Conservation (phyloP, 1,284 basidiomycete species). For the Ceratorhiza oryzae-sativae region DNA sequence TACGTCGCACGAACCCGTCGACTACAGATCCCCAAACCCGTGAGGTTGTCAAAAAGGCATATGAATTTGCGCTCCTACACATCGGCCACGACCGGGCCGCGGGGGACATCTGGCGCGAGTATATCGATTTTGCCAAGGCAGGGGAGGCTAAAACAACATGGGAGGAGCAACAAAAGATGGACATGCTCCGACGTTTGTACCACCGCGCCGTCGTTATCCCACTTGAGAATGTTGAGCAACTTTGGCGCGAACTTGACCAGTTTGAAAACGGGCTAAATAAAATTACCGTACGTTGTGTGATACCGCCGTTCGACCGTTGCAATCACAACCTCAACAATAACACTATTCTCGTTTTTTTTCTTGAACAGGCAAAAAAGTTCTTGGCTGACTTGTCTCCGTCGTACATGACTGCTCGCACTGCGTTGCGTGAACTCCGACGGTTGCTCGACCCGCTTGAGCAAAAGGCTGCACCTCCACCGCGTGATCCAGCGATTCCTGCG, state of each 20-base stretch:
- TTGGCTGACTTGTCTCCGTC: slow-evolving; percentile 82
- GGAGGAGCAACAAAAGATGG: slow-evolving; percentile 97
- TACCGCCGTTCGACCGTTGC: slow-evolving; percentile 14
- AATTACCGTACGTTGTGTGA: slow-evolving; percentile 66
- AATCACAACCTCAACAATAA: slow-evolving; percentile 14
- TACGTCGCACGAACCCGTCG: slow-evolving; percentile 53
- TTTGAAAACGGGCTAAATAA: slow-evolving; percentile 93
- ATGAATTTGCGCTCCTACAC: slow-evolving; percentile 91
- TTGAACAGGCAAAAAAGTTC: slow-evolving; percentile 86
- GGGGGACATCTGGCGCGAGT: slow-evolving; percentile 65
- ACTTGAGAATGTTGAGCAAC: slow-evolving; percentile 87
- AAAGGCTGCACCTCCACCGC: slow-evolving; percentile 48
- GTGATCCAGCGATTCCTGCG: slow-evolving; percentile 46
- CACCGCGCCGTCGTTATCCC: slow-evolving; percentile 94
- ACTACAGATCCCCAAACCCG: slow-evolving; percentile 65
- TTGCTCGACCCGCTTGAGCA: slow-evolving; percentile 66
- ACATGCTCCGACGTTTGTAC: slow-evolving; percentile 88
- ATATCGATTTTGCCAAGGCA: slow-evolving; percentile 83
- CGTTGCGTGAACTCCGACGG: slow-evolving; percentile 79
- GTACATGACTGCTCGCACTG: slow-evolving; percentile 93
- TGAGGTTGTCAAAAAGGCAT: slow-evolving; percentile 84
- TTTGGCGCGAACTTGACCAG: slow-evolving; percentile 95
- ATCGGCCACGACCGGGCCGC: slow-evolving; percentile 75
- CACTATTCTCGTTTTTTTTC: neutral
- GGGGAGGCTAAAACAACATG: slow-evolving; percentile 83